Evolutionary conservation across 2,329 filamentous ascomycete species (phyloP).

Genomic region (Fusarium hainanense): DNA sequence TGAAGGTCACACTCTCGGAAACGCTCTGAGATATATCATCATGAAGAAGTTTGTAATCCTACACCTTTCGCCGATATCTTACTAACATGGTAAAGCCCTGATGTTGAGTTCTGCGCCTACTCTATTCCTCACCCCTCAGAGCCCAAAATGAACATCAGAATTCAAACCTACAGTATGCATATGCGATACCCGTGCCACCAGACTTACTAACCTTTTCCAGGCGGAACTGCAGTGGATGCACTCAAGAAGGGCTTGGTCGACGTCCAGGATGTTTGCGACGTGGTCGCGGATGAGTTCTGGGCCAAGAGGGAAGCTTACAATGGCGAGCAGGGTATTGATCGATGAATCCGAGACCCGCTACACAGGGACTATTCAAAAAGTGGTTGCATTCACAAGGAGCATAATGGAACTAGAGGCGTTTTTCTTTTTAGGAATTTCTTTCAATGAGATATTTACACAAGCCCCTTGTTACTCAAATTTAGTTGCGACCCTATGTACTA

Average conservation of each 20-base stretch:
- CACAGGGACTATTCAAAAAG: conserved; percentile 15
- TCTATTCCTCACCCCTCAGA: conserved; percentile 97
- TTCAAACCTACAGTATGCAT: conserved; percentile 90
- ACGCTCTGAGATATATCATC: conserved; percentile 92
- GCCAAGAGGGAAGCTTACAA: conserved; percentile 60
- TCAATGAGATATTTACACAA: conserved; percentile 53
- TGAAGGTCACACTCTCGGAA: conserved; percentile 95
- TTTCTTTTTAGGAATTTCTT: conserved; percentile 47
- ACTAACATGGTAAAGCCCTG: conserved; percentile 70
- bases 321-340: conserved; percentile 48
- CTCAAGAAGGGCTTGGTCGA: conserved; percentile 91
- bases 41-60: conserved; percentile 89
- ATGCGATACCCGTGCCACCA: background rate
- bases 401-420: conserved; percentile 49
- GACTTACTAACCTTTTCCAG: conserved; percentile 57
- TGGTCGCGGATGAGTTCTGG: conserved; percentile 90
- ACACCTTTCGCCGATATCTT: background rate
- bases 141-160: conserved; percentile 94
- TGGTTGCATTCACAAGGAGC: conserved; percentile 41
- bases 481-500: conserved; percentile 65
- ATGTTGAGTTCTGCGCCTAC: conserved; percentile 98
- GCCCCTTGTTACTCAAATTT: conserved; percentile 48
- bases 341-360: conserved; percentile 37
- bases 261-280: conserved; percentile 90
- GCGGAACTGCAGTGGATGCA: conserved; percentile 83